Conservation (phyloP, 2,329 filamentous ascomycete genomes). For the Madurella fahalii region DNA sequence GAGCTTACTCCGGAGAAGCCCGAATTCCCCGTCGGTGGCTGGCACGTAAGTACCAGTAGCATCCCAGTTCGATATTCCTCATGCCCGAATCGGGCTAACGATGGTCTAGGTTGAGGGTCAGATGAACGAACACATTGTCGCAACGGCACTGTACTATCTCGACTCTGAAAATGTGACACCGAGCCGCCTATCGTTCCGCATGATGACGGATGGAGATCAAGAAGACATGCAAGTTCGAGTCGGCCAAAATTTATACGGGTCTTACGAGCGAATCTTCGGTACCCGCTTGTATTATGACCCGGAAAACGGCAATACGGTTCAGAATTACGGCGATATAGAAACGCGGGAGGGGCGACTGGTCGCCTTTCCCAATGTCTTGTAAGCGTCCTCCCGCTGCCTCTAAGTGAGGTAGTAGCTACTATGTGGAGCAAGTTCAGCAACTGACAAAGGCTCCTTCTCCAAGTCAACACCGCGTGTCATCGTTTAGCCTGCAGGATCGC, state of each 20-base stretch:
- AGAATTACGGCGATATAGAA: conserved; percentile 39
- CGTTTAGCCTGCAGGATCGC: conserved; percentile 47
- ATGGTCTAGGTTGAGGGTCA: conserved; percentile 39
- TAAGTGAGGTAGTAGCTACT: background rate
- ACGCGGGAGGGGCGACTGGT: conserved; percentile 42
- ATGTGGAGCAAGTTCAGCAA: too few species aligned
- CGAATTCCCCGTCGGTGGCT: conserved; percentile 42
- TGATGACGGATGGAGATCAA: conserved; percentile 24
- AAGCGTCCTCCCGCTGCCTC: background rate
- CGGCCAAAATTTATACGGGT: conserved; percentile 16
- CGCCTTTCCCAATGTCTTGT: conserved; percentile 38
- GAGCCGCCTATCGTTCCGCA: conserved; percentile 42
- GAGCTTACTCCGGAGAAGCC: conserved; percentile 55
- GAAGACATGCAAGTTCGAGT: background rate
- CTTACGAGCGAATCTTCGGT: conserved; percentile 22
- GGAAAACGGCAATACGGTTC: conserved; percentile 29
- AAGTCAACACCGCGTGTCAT: conserved; percentile 46
- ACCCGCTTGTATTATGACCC: conserved; percentile 6
- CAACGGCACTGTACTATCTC: conserved; percentile 53
- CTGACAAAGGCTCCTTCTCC: background rate
- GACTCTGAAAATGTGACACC: conserved; percentile 48
- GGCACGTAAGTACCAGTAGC: conserved; percentile 38
- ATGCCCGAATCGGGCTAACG: background rate
- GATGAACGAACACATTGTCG: conserved; percentile 53
- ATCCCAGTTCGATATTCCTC: background rate